Base-by-base conservation (phyloP, 345 rosid species). In the Eucalyptus sp. region DNA sequence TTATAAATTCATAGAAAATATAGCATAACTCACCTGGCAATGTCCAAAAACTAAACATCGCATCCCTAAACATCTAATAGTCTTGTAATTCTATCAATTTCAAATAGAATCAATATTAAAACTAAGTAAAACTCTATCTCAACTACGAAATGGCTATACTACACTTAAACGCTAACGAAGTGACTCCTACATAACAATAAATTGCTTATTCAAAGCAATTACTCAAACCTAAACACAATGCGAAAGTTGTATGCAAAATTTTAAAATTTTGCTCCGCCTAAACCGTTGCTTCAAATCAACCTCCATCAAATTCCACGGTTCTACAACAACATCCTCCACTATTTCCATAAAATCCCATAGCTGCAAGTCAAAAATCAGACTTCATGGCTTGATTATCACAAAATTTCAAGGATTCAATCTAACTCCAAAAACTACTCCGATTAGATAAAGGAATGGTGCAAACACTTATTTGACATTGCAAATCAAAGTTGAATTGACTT, bases 21-120 rank as follows among this genome's bases (percentile, higher is more conserved):
- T 24, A 56, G 29, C 27, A 56, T 25, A 24, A 56, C 29, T 56
- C 62, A 22, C 29, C 12, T 24, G 3, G 62, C 13, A 22, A 56
- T 24, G 62, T 10, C 29, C 29, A 56, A 56, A 56, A 56, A 56
- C 62, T 25, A 56, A 56, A 56, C 62, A 56, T 22, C 29, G 5
- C 13, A 25, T 56, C 29, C 0, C 62, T 56, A 24, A 56, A 56
- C 3, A 0, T 25, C 5, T 56, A 56, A 25, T 0, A 10, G 1
- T 4, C 29, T 56, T 25, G 29, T 56, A 56, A 56, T 56, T 13
- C 62, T 56, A 22, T 56, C 29, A 24, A 56, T 56, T 56, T 56
- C 24, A 56, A 24, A 25, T 0, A 56, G 62, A 56, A 56, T 56
- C 6, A 1, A 56, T 4, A 1, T 56, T 25, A 22, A 56, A 56